These are phyloP conservation scores for Ambrosia trifida DNA, from an alignment of 129 eudicot genomes.

Conservation along the genomic window DNA sequence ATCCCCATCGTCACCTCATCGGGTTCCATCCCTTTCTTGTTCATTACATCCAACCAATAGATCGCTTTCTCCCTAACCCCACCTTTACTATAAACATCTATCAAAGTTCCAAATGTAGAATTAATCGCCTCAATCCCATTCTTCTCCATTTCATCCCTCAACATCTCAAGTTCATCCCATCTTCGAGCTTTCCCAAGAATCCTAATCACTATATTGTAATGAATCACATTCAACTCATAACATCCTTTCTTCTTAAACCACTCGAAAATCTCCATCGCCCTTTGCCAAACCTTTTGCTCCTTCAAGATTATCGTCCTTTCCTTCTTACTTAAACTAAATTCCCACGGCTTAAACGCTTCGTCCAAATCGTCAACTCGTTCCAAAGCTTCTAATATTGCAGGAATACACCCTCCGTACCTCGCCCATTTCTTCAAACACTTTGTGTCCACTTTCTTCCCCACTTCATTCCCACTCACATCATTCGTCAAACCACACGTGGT, in stretches of 20 bases:
- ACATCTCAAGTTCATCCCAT: conserved; percentile 69
- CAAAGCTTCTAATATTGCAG: conserved; percentile 60
- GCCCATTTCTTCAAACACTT: conserved; percentile 69
- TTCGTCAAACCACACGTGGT: conserved; percentile 2
- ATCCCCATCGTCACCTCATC: conserved; percentile 87
- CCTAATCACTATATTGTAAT: conserved; percentile 81
- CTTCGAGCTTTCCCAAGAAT: conserved; percentile 62
- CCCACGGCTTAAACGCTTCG: conserved; percentile 65
- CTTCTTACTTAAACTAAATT: conserved; percentile 59
- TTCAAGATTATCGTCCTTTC: conserved; percentile 86
- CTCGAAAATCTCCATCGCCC: conserved; percentile 84
- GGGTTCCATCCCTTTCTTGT: conserved; percentile 61
- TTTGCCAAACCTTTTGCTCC: conserved; percentile 76
- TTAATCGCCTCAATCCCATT: conserved; percentile 48
- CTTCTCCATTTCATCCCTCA: conserved; percentile 67
- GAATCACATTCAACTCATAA: conserved; percentile 83
- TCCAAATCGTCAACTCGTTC: conserved; percentile 58
- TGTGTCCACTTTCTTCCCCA: conserved; percentile 40
- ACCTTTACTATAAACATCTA: conserved; percentile 92
- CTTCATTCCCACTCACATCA: background rate
- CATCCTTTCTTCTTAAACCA: conserved; percentile 85
- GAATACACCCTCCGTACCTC: conserved; percentile 71
- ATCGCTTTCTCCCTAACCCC: conserved; percentile 61
- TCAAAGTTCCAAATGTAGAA: conserved; percentile 86
- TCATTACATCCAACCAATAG: conserved; percentile 69